These are phyloP conservation scores for Halteria grandinella DNA, from an alignment of 73 alveolate genomes.

Conservation along the genomic window DNA sequence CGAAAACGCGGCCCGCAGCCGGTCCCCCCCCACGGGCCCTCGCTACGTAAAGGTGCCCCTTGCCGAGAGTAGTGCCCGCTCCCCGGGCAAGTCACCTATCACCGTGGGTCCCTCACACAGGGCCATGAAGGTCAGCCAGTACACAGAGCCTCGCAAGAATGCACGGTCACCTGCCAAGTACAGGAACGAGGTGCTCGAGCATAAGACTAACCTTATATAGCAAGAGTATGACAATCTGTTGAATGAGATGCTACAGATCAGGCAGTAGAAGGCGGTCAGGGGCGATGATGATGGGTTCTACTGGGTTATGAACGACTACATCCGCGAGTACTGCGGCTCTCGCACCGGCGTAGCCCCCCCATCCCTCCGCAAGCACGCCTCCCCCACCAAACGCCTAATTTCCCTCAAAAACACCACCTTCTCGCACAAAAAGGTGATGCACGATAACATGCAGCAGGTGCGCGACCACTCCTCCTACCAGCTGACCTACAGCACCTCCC, in stretches of 20 bases:
- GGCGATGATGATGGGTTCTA: conserved; percentile 42
- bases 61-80: background rate
- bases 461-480: conserved; percentile 26
- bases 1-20: too few species aligned
- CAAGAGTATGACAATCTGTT: conserved; percentile 20
- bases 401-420: conserved; percentile 6
- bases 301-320: conserved; percentile 16
- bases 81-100: background rate
- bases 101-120: background rate
- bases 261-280: background rate
- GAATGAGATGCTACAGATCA: background rate
- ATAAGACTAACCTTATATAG: conserved; percentile 14
- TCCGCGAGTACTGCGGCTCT: conserved; percentile 26
- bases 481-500: conserved; percentile 24
- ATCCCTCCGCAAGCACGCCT: conserved; percentile 18
- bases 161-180: too few species aligned
- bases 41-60: background rate
- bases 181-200: conserved; percentile 12
- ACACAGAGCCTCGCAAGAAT: background rate
- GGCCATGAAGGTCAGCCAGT: background rate
- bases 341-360: too few species aligned
- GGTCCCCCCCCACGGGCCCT: too few species aligned
- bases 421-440: conserved; percentile 36
- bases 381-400: conserved; percentile 39
- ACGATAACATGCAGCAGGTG: conserved; percentile 18